Evolutionary conservation across 306 rosid genomes (phyloP), one percentile per base, ranked within the genome.

Genomic region (Fagus crenata): DNA sequence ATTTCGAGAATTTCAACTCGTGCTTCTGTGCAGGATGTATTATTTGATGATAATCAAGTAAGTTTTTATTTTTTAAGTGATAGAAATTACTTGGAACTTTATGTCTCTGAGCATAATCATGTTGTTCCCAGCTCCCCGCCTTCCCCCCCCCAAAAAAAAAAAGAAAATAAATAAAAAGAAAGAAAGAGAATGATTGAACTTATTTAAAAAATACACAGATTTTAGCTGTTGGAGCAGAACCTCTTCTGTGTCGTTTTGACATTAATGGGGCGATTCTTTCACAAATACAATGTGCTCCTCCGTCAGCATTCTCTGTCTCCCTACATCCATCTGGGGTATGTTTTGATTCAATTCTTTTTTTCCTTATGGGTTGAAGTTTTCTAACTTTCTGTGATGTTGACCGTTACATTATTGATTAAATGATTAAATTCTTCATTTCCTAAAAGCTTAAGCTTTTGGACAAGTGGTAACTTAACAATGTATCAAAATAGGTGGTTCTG

Each of bases 201-300:
- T 60, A 54, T 4, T 79, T 28, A 32, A 39, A 3, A 67, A 32
- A 32, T 31, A 60, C 15, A 67, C 91, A 92, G 98, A 82, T 94
- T 84, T 69, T 94, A 80, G 89, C 92, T 12, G 92, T 92, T 69
- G 98, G 98, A 40, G 96, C 96, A 36, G 94, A 89, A 81, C 98
- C 96, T 76, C 81, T 85, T 18, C 93, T 94, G 11, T 80, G 81
- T 75, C 94, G 95, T 64, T 90, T 80, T 77, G 89, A 90, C 90
- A 89, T 94, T 83, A 92, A 90, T 28, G 97, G 97, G 75, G 83
- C 1, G 4, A 80, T 92, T 84, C 96, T 94, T 71, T 92, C 98
- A 60, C 92, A 92, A 80, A 89, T 94, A 82, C 98, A 89, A 69
- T 92, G 96, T 78, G 98, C 92, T 74, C 89, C 98, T 83, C 88